Percentiles rank a stretch among this genome's conserved stretches.
Conservation (phyloP, 495 filamentous ascomycete genomes). For the Zalerion maritima region DNA sequence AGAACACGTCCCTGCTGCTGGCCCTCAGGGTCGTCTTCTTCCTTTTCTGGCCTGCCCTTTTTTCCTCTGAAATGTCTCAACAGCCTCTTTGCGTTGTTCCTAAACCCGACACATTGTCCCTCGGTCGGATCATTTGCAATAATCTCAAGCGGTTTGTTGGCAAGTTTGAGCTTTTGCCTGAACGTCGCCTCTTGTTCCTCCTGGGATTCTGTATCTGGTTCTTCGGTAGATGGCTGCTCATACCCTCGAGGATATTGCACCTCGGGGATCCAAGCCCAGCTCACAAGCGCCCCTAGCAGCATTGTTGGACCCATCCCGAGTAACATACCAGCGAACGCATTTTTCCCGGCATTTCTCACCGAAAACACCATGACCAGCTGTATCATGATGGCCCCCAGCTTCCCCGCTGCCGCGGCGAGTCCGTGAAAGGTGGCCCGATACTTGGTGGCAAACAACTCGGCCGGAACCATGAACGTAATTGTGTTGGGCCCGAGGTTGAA, state of each 20-base stretch:
- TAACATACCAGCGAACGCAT: conserved; percentile 16
- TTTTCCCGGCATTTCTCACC: conserved; percentile 4
- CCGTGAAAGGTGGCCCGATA: conserved; percentile 26
- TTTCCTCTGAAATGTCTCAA: too few relatives aligned
- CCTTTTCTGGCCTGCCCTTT: too few relatives aligned
- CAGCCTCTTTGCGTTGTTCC: conserved; percentile 8
- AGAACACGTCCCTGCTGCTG: too few relatives aligned
- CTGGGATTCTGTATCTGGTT: conserved; percentile 4
- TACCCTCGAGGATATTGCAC: conserved; percentile 17
- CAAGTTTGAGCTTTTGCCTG: conserved; percentile 10
- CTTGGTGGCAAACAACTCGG: conserved; percentile 27
- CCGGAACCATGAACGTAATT: conserved; percentile 42
- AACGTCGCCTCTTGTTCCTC: conserved; percentile 3
- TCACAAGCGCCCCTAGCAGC: conserved; percentile 17
- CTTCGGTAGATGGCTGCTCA: conserved; percentile 3
- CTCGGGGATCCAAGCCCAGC: conserved; percentile 23
- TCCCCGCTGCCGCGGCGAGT: conserved; percentile 27
- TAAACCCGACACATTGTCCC: conserved; percentile 10
- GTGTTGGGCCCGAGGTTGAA: conserved; percentile 54
- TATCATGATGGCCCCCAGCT: conserved; percentile 24
- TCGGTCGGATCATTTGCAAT: conserved; percentile 12
- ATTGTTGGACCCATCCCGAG: conserved; percentile 18
- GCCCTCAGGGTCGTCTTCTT: too few relatives aligned
- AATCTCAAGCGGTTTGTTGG: conserved; percentile 8
- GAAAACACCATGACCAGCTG: conserved; percentile 12